phyloP scores from a whole-genome alignment of 1,284 basidiomycete genomes.

The Vanrija pseudolonga region DNA sequence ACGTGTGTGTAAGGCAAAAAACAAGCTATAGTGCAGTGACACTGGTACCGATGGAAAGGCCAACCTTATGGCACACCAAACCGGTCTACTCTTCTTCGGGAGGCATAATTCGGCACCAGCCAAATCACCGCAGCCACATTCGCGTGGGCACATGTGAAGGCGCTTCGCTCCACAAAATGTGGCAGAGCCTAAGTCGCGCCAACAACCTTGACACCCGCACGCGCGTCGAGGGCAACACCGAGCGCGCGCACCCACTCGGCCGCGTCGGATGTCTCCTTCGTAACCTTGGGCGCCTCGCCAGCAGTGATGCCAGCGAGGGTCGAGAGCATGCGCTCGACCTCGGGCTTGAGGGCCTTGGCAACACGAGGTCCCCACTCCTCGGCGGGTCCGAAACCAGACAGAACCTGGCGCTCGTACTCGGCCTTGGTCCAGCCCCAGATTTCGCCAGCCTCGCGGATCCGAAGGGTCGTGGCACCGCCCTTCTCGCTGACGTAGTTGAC shows the following conservation, averaged over 20 bases:
- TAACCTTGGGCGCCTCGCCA: conserved; percentile 10
- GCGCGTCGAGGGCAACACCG: conserved; percentile 42
- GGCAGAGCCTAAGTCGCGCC: conserved; percentile 10
- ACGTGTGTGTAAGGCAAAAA: no score
- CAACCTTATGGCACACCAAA: no score
- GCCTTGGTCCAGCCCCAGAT: conserved; percentile 40
- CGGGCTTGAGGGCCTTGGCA: conserved; percentile 44
- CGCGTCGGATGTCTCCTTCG: conserved; percentile 28
- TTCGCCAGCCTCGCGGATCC: conserved; percentile 33
- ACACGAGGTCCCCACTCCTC: conserved; percentile 46
- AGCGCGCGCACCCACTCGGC: conserved; percentile 42
- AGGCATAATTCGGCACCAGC: no score
- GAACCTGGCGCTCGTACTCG: conserved; percentile 47
- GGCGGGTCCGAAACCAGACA: conserved; percentile 46
- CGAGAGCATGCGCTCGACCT: conserved; percentile 38
- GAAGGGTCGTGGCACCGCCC: conserved; percentile 12
- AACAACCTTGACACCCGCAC: conserved; percentile 35
- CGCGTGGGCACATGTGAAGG: no score
- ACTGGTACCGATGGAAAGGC: no score
- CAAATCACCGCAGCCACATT: no score
- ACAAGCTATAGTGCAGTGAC: no score
- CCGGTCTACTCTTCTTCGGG: no score
- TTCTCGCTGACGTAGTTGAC: conserved; percentile 12
- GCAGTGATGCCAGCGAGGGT: conserved; percentile 17
- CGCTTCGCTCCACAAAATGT: no score